Conservation (phyloP, 2,329 filamentous ascomycete genomes). For the Aspergillus uvarum region DNA sequence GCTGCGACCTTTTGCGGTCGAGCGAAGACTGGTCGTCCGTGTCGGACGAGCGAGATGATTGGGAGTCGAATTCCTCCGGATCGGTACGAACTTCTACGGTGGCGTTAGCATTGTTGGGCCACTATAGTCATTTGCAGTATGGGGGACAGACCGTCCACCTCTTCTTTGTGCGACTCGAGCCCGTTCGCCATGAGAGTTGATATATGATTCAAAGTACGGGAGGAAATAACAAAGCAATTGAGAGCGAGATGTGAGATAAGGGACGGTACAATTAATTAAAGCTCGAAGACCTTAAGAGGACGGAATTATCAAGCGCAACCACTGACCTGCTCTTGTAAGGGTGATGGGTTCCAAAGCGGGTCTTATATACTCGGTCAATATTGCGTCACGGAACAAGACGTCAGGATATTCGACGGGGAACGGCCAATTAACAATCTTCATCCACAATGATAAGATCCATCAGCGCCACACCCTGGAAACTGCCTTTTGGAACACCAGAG, state of each 20-base stretch:
- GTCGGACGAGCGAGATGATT: not conserved
- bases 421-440: not conserved
- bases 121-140: not conserved
- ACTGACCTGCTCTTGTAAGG: not conserved
- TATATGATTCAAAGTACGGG: not conserved
- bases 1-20: not conserved
- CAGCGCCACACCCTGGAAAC: not conserved
- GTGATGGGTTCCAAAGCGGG: not conserved
- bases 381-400: slow-evolving; percentile 3
- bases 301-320: not conserved
- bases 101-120: not conserved
- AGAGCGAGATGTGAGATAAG: not conserved
- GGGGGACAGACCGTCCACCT: not conserved
- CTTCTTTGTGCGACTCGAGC: not conserved
- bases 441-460: not conserved
- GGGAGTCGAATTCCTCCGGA: not conserved
- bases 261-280: not conserved
- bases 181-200: not conserved
- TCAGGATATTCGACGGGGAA: not conserved
- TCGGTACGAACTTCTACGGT: not conserved
- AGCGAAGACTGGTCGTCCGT: not conserved
- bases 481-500: not conserved
- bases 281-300: not conserved
- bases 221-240: no score
- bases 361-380: not conserved